Percentiles rank a stretch among this genome's conserved stretches.
Conservation (phyloP, 1,284 basidiomycete genomes). For the Mycosarcoma maydis region DNA sequence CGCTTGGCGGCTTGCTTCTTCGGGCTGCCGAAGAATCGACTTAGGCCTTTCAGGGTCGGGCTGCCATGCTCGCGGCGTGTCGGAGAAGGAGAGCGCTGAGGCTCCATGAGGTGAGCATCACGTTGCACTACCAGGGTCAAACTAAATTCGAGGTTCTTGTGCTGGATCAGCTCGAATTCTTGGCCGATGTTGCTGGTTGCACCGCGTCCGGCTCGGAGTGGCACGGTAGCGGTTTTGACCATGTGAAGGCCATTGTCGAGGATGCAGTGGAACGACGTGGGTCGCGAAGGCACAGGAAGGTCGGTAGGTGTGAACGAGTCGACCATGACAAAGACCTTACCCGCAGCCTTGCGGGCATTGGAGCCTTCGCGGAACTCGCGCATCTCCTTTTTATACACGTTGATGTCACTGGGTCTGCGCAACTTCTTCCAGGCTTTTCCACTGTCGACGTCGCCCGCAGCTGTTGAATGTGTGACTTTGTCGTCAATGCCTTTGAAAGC, state of each 20-base stretch:
- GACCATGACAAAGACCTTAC: slow-evolving; percentile 88
- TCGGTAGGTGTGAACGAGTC: slow-evolving; percentile 62
- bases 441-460: slow-evolving; percentile 80
- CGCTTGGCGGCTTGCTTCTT: slow-evolving; percentile 57
- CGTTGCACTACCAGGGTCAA: slow-evolving; percentile 61
- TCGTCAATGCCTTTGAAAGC: slow-evolving; percentile 53
- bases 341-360: slow-evolving; percentile 80
- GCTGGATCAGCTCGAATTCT: slow-evolving; percentile 78
- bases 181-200: slow-evolving; percentile 77
- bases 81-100: slow-evolving; percentile 32
- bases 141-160: slow-evolving; percentile 63
- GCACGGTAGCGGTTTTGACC: slow-evolving; percentile 86
- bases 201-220: slow-evolving; percentile 73
- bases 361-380: slow-evolving; percentile 80
- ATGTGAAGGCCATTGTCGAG: slow-evolving; percentile 97
- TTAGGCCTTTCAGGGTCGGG: slow-evolving; percentile 55
- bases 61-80: slow-evolving; percentile 44
- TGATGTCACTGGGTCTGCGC: slow-evolving; percentile 90
- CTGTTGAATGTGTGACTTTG: slow-evolving; percentile 74
- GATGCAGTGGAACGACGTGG: slow-evolving; percentile 83
- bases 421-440: slow-evolving; percentile 89
- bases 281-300: slow-evolving; percentile 67
- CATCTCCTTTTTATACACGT: slow-evolving; percentile 89
- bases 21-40: slow-evolving; percentile 57
- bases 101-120: slow-evolving; percentile 56